Conservation (phyloP, 495 filamentous ascomycete species). For the Penicillium tannophilum region DNA sequence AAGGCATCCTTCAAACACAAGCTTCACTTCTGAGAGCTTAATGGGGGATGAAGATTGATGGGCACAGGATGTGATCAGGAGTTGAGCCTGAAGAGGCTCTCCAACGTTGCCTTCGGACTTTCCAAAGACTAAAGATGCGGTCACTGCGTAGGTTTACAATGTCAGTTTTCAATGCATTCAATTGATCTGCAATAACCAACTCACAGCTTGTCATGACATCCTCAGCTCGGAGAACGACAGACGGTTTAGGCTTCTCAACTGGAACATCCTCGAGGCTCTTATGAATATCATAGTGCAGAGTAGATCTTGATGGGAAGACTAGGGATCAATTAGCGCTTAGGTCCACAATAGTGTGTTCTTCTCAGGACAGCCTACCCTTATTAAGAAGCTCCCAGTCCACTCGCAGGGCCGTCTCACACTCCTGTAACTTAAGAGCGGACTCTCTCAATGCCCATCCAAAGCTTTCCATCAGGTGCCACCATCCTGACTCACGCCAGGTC, state of each 20-base stretch:
- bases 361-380: conserved; percentile 50
- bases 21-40: conserved; percentile 61
- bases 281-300: conserved; percentile 75
- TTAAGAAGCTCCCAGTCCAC: conserved; percentile 87
- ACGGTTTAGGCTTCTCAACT: conserved; percentile 56
- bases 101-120: conserved; percentile 80
- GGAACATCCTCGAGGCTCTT: conserved; percentile 62
- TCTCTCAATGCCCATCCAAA: conserved; percentile 73
- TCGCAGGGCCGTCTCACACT: conserved; percentile 66
- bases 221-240: conserved; percentile 64
- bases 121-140: conserved; percentile 72
- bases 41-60: conserved; percentile 63
- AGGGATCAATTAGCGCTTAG: conserved; percentile 14
- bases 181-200: conserved; percentile 19
- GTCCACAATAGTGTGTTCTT: neutral
- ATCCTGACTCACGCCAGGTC: conserved; percentile 75
- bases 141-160: conserved; percentile 46
- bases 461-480: conserved; percentile 75
- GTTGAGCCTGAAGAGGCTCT: conserved; percentile 71
- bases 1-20: conserved; percentile 70
- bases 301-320: conserved; percentile 62
- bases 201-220: conserved; percentile 70
- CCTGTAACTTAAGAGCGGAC: conserved; percentile 64
- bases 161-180: neutral
- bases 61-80: conserved; percentile 71